These are phyloP conservation scores for Paraphaeosphaeria minitans DNA, from an alignment of 2,329 filamentous ascomycete genomes.

Conservation along the genomic window DNA sequence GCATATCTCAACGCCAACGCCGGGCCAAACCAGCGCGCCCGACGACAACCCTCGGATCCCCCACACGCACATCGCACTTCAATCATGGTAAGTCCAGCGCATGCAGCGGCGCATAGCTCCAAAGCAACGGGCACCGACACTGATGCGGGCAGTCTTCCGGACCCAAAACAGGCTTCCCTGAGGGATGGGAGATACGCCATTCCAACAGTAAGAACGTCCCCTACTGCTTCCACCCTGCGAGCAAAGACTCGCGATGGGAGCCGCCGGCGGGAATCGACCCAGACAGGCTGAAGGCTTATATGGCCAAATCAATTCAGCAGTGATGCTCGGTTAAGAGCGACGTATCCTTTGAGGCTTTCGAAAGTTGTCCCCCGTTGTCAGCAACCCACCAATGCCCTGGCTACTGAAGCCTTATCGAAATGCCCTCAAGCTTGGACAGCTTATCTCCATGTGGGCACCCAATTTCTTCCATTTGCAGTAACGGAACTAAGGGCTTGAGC, in stretches of 20 bases:
- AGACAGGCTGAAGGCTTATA: slow-evolving; percentile 91
- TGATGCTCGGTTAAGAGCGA: no score
- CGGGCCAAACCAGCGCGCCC: background rate
- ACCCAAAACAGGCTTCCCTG: slow-evolving; percentile 68
- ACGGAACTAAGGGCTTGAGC: no score
- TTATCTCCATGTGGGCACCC: no score
- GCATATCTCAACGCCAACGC: background rate
- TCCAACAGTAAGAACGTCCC: slow-evolving; percentile 98
- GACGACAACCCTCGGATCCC: background rate
- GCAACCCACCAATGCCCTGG: no score
- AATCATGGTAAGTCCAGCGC: slow-evolving; percentile 36
- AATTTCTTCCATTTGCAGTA: no score
- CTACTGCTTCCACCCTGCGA: slow-evolving; percentile 93
- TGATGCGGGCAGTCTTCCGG: slow-evolving; percentile 33
- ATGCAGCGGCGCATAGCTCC: slow-evolving; percentile 6
- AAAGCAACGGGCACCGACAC: slow-evolving; percentile 22
- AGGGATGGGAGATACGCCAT: slow-evolving; percentile 93
- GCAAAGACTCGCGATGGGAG: slow-evolving; percentile 94
- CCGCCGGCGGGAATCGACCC: slow-evolving; percentile 86
- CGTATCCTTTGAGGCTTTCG: no score
- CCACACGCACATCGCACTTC: background rate
- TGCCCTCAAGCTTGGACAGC: no score
- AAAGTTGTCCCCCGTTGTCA: no score
- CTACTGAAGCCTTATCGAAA: no score
- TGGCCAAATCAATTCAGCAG: no score